These are phyloP conservation scores for Phaeosphaeriaceae sp. DNA, from an alignment of 2,329 filamentous ascomycete genomes.

Conservation along the genomic window DNA sequence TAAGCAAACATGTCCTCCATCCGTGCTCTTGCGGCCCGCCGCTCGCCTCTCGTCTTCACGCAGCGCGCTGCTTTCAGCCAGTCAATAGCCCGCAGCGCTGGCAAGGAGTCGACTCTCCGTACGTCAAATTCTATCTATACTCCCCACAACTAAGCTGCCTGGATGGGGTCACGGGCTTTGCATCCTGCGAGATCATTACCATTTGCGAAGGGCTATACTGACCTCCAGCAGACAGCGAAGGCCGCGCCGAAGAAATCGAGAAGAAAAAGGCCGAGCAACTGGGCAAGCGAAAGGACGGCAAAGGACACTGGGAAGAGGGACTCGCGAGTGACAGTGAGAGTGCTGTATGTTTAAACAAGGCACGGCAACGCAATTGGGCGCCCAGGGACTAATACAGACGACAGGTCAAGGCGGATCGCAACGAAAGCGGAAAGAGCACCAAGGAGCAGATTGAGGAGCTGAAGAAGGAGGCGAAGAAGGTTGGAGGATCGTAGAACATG, in stretches of 20 bases:
- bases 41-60: conserved; percentile 35
- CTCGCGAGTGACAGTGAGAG: conserved; percentile 54
- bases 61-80: conserved; percentile 48
- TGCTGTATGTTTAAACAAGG: conserved; percentile 32
- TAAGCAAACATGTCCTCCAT: conserved; percentile 37
- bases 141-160: too few relatives aligned
- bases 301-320: conserved; percentile 53
- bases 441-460: conserved; percentile 54
- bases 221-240: conserved; percentile 31
- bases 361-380: too few relatives aligned
- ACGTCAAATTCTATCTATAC: conserved; percentile 23
- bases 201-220: neutral
- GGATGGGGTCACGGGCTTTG: neutral
- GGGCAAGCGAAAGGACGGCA: conserved; percentile 53
- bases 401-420: conserved; percentile 53
- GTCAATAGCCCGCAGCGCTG: conserved; percentile 47
- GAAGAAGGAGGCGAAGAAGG: conserved; percentile 54
- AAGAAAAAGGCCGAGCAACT: conserved; percentile 52
- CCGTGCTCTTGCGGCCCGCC: conserved; percentile 40
- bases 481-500: conserved; percentile 13
- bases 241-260: conserved; percentile 50
- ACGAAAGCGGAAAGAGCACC: conserved; percentile 48
- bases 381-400: conserved; percentile 8
- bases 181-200: neutral
- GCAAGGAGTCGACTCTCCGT: conserved; percentile 56